Evolutionary conservation across 768 basidiomycete species (phyloP).

Genomic region (Macrolepiota fuliginosa): DNA sequence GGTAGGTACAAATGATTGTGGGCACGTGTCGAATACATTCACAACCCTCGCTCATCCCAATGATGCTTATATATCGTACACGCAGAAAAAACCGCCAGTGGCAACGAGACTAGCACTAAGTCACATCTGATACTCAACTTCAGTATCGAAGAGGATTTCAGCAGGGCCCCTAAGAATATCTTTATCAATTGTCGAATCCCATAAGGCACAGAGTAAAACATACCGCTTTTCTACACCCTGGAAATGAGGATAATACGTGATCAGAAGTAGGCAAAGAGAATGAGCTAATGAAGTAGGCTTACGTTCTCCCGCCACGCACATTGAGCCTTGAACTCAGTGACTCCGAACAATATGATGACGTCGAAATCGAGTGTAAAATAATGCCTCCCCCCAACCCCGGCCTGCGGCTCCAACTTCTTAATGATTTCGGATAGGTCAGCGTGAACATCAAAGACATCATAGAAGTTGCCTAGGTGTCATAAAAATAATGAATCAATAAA

Average conservation of each 20-base stretch:
- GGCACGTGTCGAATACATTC: too few species aligned
- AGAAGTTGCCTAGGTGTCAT: slow-evolving; percentile 8
- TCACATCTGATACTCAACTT: neutral
- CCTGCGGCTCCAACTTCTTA: neutral
- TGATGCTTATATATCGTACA: neutral
- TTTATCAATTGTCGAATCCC: neutral
- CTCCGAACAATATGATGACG: slow-evolving; percentile 17
- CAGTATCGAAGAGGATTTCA: neutral
- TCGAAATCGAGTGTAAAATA: slow-evolving; percentile 19
- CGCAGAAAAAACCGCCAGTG: too few species aligned
- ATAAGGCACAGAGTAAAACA: neutral
- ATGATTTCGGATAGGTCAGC: slow-evolving; percentile 14
- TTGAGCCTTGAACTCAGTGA: slow-evolving; percentile 18
- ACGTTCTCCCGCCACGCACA: slow-evolving; percentile 16
- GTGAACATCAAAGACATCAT: slow-evolving; percentile 7
- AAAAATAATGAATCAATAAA: neutral
- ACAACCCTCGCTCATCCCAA: neutral
- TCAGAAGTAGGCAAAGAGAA: neutral
- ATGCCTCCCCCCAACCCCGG: neutral
- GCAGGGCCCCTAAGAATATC: neutral
- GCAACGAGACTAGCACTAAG: neutral
- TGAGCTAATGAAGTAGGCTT: neutral
- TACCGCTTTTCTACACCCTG: slow-evolving; percentile 17
- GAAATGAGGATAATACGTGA: neutral
- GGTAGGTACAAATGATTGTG: too few species aligned